Conservation (phyloP, 1,284 basidiomycete species). For the Cystobasidium pallidum region DNA sequence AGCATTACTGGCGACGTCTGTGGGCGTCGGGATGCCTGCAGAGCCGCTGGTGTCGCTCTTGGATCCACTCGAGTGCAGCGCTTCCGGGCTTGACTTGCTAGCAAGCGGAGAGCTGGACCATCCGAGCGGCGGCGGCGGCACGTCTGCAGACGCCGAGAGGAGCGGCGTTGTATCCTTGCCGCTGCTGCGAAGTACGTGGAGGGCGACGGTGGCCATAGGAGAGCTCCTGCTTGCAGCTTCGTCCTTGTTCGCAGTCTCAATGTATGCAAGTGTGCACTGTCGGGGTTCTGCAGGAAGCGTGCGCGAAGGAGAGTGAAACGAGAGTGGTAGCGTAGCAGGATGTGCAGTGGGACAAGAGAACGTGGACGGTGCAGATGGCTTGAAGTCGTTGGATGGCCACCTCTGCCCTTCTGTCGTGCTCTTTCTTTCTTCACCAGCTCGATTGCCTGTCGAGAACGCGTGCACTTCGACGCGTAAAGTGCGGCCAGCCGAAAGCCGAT, state of each 20-base stretch:
- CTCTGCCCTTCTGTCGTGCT: background rate
- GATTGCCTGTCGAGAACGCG: background rate
- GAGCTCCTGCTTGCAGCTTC: background rate
- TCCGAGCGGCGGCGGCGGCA: conserved; percentile 4
- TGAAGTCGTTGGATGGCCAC: background rate
- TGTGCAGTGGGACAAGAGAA: background rate
- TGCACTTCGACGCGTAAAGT: background rate
- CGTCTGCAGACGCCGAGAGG: background rate
- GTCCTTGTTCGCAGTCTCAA: background rate
- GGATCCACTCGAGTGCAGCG: conserved; percentile 7
- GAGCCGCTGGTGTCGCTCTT: conserved; percentile 25
- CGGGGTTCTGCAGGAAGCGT: no score
- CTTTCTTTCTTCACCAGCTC: background rate
- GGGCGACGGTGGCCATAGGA: conserved; percentile 6
- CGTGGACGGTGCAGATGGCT: background rate
- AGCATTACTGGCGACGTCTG: conserved; percentile 9
- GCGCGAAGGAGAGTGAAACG: background rate
- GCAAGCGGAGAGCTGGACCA: conserved; percentile 18
- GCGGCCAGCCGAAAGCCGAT: background rate
- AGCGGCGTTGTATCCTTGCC: background rate
- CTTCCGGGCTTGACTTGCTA: background rate
- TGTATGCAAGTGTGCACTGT: no score
- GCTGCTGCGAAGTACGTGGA: background rate
- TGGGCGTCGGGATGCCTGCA: conserved; percentile 7
- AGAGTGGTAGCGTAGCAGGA: background rate